These are phyloP conservation scores for Theobroma grandiflorum DNA, from an alignment of 441 rosid genomes.

Conservation along the genomic window DNA sequence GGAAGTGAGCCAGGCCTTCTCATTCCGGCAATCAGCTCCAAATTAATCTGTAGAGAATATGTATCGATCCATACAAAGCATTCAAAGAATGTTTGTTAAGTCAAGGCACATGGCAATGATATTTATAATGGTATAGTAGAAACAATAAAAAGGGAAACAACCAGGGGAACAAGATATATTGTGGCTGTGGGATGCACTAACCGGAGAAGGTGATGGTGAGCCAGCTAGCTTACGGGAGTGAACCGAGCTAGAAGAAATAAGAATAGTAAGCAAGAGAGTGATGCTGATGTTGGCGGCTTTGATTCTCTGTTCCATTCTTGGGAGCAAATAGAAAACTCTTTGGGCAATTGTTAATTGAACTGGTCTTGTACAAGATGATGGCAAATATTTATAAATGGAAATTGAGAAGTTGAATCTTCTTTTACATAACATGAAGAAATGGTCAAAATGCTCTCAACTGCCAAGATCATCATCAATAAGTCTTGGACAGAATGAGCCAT, in stretches of 20 bases:
- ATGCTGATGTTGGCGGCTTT: background rate
- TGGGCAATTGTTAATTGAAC: background rate
- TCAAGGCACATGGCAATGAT: background rate
- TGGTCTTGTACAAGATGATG: constrained; percentile 3
- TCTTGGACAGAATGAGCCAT: constrained; percentile 11
- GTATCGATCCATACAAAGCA: background rate
- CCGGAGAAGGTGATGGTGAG: constrained; percentile 19
- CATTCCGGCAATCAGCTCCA: background rate
- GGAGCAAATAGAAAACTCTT: background rate
- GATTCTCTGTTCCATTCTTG: constrained; percentile 17
- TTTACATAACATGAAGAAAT: constrained; percentile 2
- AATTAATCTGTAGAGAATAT: constrained; percentile 9
- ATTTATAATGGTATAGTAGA: background rate
- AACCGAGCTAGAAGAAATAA: background rate
- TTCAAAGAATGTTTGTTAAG: background rate
- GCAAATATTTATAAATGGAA: background rate
- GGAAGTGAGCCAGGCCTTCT: constrained; percentile 32
- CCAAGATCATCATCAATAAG: constrained; percentile 9
- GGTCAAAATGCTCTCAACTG: constrained; percentile 14
- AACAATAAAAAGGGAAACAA: background rate
- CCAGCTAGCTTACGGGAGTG: constrained; percentile 5
- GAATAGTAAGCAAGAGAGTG: constrained; percentile 7
- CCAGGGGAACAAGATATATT: background rate
- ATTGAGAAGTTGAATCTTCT: background rate
- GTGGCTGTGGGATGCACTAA: background rate